Evolutionary conservation across 192 early-diverging fungal genomes (phyloP).

Genomic region (Mycoemilia scoparia): DNA sequence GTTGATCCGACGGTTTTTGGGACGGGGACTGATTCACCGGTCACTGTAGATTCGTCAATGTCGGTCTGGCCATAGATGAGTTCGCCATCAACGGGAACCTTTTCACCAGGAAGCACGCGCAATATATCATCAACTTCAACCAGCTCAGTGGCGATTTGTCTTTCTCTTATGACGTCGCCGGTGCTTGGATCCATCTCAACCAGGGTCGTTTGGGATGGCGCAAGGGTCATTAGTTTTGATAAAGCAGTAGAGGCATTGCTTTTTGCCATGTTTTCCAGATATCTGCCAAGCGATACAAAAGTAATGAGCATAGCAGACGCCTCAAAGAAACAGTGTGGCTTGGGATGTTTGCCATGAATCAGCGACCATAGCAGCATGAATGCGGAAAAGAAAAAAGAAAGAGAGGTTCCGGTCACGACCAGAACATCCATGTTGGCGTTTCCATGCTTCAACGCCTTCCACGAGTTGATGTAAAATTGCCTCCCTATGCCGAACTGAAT

Average conservation of each 20-base stretch:
- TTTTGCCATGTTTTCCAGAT: constrained; percentile 89
- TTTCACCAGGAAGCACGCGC: constrained; percentile 82
- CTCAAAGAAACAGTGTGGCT: constrained; percentile 82
- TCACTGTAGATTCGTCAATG: constrained; percentile 92
- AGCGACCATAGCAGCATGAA: constrained; percentile 52
- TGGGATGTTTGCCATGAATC: constrained; percentile 26
- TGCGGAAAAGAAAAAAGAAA: constrained; percentile 68
- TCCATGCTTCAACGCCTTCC: constrained; percentile 57
- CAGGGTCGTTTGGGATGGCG: constrained; percentile 57
- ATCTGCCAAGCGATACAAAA: constrained; percentile 83
- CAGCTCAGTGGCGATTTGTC: constrained; percentile 64
- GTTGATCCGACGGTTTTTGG: constrained; percentile 37
- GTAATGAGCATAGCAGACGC: constrained; percentile 80
- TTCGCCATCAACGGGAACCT: constrained; percentile 77
- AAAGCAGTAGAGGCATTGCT: constrained; percentile 80
- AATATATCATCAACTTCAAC: constrained; percentile 71
- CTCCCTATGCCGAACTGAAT: constrained; percentile 80
- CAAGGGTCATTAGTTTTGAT: constrained; percentile 69
- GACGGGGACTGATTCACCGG: constrained; percentile 77
- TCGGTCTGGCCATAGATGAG: constrained; percentile 52
- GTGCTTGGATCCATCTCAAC: constrained; percentile 17
- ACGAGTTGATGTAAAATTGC: constrained; percentile 61
- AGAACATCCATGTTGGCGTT: constrained; percentile 95
- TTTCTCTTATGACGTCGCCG: constrained; percentile 28
- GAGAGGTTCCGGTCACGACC: constrained; percentile 66